Evolutionary conservation across 2,329 filamentous ascomycete species (phyloP).

Genomic region (Colletotrichum salicis): DNA sequence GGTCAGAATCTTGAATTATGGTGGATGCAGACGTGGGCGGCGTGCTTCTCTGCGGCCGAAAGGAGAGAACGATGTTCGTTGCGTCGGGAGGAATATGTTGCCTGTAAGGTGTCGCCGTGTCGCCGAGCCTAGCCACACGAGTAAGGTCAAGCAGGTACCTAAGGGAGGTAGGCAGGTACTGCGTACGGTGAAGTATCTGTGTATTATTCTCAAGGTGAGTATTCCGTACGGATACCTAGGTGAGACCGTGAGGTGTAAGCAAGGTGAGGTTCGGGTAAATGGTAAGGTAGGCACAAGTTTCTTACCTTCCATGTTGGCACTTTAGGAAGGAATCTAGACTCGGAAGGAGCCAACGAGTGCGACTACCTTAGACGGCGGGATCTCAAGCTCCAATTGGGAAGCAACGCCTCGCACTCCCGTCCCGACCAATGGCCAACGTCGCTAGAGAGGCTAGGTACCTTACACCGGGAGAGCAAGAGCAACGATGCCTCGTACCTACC

Average conservation of each 20-base stretch:
- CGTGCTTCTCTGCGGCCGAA: constrained; percentile 1
- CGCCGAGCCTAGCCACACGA: constrained; percentile 7
- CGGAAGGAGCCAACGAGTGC: background rate
- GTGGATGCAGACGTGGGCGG: background rate
- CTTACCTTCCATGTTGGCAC: too few relatives aligned
- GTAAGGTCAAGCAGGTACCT: background rate
- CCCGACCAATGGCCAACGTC: background rate
- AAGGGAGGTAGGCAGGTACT: too few relatives aligned
- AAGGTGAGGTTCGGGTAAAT: background rate
- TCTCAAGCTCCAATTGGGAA: background rate
- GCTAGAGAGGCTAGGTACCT: background rate
- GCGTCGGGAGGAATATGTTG: constrained; percentile 1
- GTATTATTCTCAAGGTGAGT: background rate
- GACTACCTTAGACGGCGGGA: background rate
- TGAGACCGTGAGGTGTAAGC: background rate
- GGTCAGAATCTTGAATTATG: constrained; percentile 10
- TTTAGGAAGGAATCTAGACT: background rate
- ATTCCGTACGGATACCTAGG: too few relatives aligned
- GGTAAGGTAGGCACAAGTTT: too few relatives aligned
- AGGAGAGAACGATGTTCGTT: constrained; percentile 4
- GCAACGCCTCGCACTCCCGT: background rate
- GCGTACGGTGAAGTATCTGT: too few relatives aligned
- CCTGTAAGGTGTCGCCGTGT: background rate
- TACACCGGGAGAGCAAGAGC: background rate
- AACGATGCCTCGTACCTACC: background rate